Evolutionary conservation across 257 asterid species (phyloP), one percentile per base, ranked within the genome.

Genomic region (Solanum sejunctum): DNA sequence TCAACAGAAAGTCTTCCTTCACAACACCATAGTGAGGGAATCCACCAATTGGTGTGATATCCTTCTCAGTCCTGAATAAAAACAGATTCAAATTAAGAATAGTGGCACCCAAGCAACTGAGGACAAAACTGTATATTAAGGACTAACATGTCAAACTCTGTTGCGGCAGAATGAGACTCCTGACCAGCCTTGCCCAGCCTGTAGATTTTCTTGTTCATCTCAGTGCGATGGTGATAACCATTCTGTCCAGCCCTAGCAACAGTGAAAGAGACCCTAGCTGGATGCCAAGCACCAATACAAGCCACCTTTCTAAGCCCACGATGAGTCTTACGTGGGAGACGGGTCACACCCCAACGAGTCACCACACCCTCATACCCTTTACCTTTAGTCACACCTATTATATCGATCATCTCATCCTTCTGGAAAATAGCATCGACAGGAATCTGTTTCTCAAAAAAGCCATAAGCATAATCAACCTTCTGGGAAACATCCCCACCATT

Each of bases 321-420:
- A 55, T 94, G 98, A 20, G 98, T 94, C 87, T 94, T 93, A 60
- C 98, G 93, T 18, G 98, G 98, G 15, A 94, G 96, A 17, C 97
- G 96, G 21, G 98, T 93, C 0, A 94, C 98, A 81, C 98, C 98
- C 98, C 98, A 94, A n/a, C 97, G 98, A 51, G 97, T 93, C 8
- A 94, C 98, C 0, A 94, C 98, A 60, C 98, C 98, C 79, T 94
- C 97, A 1, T 91, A 94, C 0, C 98, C 98, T 89, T 94, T 93
- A 36, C 97, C 98, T 85, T 91, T 94, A 3, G 98, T 94, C 64
- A 94, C 97, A 13, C 98, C 98, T 78, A 94, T 91, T 49, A 94
- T 92, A 83, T 94, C 98, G 12, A 94, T 88, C 98, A 94, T 94
- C 88, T 94, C 98, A 80, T 94, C 98, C 61, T 94, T 94, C 87